Evolutionary conservation across 169 alveolate genomes (phyloP), one percentile per base, ranked within the genome.

Genomic region (Cytauxzoon felis): DNA sequence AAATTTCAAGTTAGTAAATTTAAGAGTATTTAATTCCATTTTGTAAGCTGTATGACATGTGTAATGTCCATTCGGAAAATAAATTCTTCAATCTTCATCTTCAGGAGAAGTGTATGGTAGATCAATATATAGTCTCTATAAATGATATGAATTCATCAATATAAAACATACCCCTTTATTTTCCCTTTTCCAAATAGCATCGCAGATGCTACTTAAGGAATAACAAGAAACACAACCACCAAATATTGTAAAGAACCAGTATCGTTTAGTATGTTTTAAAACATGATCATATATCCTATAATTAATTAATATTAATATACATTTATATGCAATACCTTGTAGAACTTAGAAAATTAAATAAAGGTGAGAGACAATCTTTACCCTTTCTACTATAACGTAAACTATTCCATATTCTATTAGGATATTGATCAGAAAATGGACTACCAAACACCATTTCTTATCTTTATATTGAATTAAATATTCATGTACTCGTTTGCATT

Each of bases 361-460:
- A 23, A 5, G 86, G 67, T 27, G 68, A 48, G 45, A 76, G 51
- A 9, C 48, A 34, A 41, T 76, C 86, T 45, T 42, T 76, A 13
- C 86, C 86, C 38, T 56, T 43, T 24, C 86, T 60, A 51, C 81
- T 65, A 23, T 40, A 27, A 49, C 61, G 57, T 27, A 76, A 64
- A 49, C 81, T 48, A 5, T 33, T 78, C 73, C 71, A 54, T 5
- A 76, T 61, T 42, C 73, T 56, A 18, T 42, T 59, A 5, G 86
- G 80, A 57, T 76, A 76, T 33, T 41, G 47, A 40, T 64, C 81
- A 27, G 86, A 65, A 45, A 24, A 76, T 3, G 86, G 86, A 57
- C 86, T 76, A 38, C 81, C 86, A 56, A 66, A 66, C 16, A 76
- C 81, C 86, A 76, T 76, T 50, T 63, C 65, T 48, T n/a, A n/a